These are phyloP conservation scores for Hibiscus syriacus DNA, from an alignment of 345 rosid genomes.

Conservation along the genomic window DNA sequence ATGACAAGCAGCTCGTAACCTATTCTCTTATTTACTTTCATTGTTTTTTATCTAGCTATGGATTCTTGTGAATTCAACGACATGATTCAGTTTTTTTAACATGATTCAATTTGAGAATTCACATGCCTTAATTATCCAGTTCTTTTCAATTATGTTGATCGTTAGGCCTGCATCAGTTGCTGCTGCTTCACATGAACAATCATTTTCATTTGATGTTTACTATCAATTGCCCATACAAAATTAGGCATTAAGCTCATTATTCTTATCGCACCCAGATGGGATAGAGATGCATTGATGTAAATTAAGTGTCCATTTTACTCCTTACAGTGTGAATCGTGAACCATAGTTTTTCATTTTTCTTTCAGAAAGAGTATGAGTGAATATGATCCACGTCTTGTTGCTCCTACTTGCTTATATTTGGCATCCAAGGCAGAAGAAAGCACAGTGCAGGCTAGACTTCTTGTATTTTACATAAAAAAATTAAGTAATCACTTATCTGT, in stretches of 20 bases:
- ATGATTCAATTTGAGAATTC: not conserved
- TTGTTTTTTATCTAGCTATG: not conserved
- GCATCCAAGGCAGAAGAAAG: conserved; percentile 99
- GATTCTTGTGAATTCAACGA: not conserved
- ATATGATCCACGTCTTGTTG: conserved; percentile 88
- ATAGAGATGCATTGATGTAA: not conserved
- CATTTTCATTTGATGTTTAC: not conserved
- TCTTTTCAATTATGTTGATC: not conserved
- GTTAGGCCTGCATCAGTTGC: not conserved
- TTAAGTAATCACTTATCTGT: conserved; percentile 40
- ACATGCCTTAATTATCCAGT: not conserved
- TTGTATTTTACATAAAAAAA: conserved; percentile 66
- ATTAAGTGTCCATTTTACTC: not conserved
- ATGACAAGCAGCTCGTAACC: not conserved
- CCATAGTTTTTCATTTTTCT: conserved; percentile 10
- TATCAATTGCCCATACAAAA: not conserved
- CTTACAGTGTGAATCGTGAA: conserved; percentile 4
- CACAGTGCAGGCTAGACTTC: conserved; percentile 78
- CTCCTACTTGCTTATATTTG: conserved; percentile 92
- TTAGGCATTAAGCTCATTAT: not conserved
- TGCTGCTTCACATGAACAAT: not conserved
- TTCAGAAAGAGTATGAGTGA: conserved; percentile 84
- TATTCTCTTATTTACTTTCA: not conserved
- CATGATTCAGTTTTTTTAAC: not conserved
- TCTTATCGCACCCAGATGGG: not conserved